phyloP scores from a whole-genome alignment of 2,329 filamentous ascomycete species.

The Albifimbria verrucaria region DNA sequence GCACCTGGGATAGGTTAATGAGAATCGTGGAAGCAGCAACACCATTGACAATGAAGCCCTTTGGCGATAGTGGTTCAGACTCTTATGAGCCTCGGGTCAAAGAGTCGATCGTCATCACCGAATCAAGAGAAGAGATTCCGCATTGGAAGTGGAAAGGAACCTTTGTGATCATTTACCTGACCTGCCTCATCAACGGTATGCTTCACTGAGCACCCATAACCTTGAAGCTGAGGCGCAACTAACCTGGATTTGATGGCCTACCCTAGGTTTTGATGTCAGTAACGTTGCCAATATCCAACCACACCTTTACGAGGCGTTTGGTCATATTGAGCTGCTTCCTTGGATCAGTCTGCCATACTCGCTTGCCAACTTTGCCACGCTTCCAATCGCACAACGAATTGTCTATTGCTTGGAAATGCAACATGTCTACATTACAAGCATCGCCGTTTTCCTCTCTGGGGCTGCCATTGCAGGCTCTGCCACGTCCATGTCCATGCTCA shows the following conservation, averaged over 20 bases:
- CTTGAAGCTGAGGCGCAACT: too few relatives aligned
- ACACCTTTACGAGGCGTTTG: slow-evolving; percentile 52
- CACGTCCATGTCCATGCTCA: slow-evolving; percentile 22
- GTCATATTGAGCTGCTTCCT: slow-evolving; percentile 32
- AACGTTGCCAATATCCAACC: slow-evolving; percentile 53
- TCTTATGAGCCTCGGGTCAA: background rate
- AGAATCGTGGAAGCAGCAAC: background rate
- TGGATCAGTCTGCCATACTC: slow-evolving; percentile 37
- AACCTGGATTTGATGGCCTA: slow-evolving; percentile 9
- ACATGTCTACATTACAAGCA: slow-evolving; percentile 19
- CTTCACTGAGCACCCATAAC: background rate
- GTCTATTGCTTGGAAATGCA: slow-evolving; percentile 29
- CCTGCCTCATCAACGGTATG: slow-evolving; percentile 9
- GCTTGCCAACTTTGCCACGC: slow-evolving; percentile 27
- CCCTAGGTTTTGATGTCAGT: slow-evolving; percentile 36
- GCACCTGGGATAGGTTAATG: background rate
- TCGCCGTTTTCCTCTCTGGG: slow-evolving; percentile 24
- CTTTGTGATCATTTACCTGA: slow-evolving; percentile 5
- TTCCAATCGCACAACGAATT: slow-evolving; percentile 30
- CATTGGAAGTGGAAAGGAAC: slow-evolving; percentile 9
- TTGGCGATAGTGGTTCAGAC: background rate
- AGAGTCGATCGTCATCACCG: background rate
- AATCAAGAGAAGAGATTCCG: background rate
- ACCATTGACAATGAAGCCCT: background rate
- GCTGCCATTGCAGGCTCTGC: slow-evolving; percentile 26